Evolutionary conservation across 228 moss, liverwort and hornwort genomes (phyloP).

Genomic region (Sphagnum magellanicum): DNA sequence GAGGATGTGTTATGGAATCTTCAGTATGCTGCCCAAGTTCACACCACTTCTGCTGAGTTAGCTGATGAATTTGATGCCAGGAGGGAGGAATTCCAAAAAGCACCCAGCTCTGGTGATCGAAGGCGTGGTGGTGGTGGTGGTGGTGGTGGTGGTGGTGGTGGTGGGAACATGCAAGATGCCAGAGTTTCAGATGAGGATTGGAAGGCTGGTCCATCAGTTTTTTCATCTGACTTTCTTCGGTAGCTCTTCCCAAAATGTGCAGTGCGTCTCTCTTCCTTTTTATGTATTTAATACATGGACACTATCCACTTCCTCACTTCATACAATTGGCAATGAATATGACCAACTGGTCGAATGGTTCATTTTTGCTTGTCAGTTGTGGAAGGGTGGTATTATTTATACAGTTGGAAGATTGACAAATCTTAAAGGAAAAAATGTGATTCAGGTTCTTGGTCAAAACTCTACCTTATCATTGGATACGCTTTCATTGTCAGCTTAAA

Average conservation of each 20-base stretch:
- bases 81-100: constrained; percentile 35
- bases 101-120: constrained; percentile 25
- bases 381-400: too few relatives aligned
- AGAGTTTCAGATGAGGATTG: constrained; percentile 45
- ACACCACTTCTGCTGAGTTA: constrained; percentile 24
- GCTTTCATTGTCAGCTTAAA: too few relatives aligned
- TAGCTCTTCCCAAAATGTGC: background rate
- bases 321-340: too few relatives aligned
- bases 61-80: constrained; percentile 40
- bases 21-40: constrained; percentile 96
- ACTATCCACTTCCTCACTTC: too few relatives aligned
- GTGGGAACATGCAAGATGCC: constrained; percentile 22
- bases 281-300: too few relatives aligned
- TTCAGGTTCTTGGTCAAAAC: too few relatives aligned
- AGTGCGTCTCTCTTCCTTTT: too few relatives aligned
- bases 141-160: background rate
- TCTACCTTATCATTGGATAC: too few relatives aligned
- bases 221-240: constrained; percentile 25
- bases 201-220: constrained; percentile 38
- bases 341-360: too few relatives aligned
- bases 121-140: constrained; percentile 5
- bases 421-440: too few relatives aligned
- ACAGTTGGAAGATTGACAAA: too few relatives aligned
- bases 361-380: too few relatives aligned
- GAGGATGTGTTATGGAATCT: constrained; percentile 99